phyloP scores from a whole-genome alignment of 306 rosid species.

The Cucurbita pepo region DNA sequence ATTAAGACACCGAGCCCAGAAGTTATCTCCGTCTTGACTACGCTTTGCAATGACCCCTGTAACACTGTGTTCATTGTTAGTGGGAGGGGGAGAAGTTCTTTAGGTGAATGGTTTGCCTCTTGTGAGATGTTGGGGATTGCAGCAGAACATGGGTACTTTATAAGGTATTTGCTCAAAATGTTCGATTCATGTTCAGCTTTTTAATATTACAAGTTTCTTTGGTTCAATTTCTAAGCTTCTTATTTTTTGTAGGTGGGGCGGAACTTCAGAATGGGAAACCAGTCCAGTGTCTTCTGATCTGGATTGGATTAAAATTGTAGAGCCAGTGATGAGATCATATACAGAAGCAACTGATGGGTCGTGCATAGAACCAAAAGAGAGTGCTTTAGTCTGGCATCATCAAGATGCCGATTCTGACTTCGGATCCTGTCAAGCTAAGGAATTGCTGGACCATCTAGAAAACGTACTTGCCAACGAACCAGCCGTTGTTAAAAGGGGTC shows the following conservation, averaged over 20 bases:
- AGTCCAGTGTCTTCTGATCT: conserved; percentile 9
- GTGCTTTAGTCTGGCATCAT: conserved; percentile 15
- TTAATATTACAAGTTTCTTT: neutral
- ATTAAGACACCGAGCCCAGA: conserved; percentile 8
- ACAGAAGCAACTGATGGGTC: conserved; percentile 12
- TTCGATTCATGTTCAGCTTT: neutral
- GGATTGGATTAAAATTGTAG: conserved; percentile 11
- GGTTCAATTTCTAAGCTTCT: neutral
- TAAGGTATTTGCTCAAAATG: neutral
- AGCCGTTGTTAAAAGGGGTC: conserved; percentile 10
- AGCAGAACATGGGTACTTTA: conserved; percentile 12
- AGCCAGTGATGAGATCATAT: conserved; percentile 10
- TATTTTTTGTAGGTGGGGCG: conserved; percentile 11
- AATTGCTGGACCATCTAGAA: conserved; percentile 12
- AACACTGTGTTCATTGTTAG: conserved; percentile 14
- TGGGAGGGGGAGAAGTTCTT: conserved; percentile 10
- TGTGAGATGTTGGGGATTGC: conserved; percentile 13
- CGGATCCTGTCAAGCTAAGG: conserved; percentile 15
- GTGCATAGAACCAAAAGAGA: conserved; percentile 11
- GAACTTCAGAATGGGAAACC: conserved; percentile 11
- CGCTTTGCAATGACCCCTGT: conserved; percentile 9
- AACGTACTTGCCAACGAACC: conserved; percentile 13
- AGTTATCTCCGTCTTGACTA: conserved; percentile 4
- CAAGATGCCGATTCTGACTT: conserved; percentile 14
- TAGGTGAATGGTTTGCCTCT: conserved; percentile 11